Conservation (phyloP, 495 filamentous ascomycete genomes). For the Xylaria curta region DNA sequence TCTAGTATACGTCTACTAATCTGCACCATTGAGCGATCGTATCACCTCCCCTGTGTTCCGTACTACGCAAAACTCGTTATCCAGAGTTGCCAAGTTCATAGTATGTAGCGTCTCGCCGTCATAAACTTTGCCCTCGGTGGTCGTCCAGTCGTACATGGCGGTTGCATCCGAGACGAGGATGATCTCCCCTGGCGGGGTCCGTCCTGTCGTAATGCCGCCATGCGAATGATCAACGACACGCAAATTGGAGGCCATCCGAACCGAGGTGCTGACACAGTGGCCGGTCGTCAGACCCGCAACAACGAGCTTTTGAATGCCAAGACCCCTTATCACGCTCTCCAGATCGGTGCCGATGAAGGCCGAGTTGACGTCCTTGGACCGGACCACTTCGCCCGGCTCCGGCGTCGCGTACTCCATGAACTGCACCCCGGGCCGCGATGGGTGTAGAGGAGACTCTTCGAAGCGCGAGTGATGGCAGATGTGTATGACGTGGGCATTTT, state of each 20-base stretch:
- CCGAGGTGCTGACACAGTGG: slow-evolving; percentile 59
- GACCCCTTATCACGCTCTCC: slow-evolving; percentile 45
- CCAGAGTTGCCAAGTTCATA: slow-evolving; percentile 55
- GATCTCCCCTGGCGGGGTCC: slow-evolving; percentile 48
- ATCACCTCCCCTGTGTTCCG: slow-evolving; percentile 47
- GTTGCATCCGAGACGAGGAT: slow-evolving; percentile 56
- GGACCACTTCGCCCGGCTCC: slow-evolving; percentile 46
- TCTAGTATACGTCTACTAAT: too few relatives aligned
- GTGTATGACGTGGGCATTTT: slow-evolving; percentile 47
- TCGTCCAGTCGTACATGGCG: slow-evolving; percentile 52
- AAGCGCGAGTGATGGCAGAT: slow-evolving; percentile 53
- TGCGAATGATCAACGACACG: slow-evolving; percentile 44
- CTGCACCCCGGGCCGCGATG: slow-evolving; percentile 38
- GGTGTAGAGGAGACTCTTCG: slow-evolving; percentile 42
- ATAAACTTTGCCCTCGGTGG: slow-evolving; percentile 24
- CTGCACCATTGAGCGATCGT: neutral
- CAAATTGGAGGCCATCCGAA: slow-evolving; percentile 57
- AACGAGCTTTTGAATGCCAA: slow-evolving; percentile 48
- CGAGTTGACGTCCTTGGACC: slow-evolving; percentile 57
- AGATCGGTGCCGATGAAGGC: slow-evolving; percentile 56
- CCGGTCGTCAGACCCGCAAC: slow-evolving; percentile 56
- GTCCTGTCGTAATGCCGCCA: slow-evolving; percentile 28
- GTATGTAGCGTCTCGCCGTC: slow-evolving; percentile 56
- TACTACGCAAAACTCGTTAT: slow-evolving; percentile 56
- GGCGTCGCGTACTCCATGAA: slow-evolving; percentile 51